These are phyloP conservation scores for Dictyophora rubrovolvata DNA, from an alignment of 768 basidiomycete genomes.

Conservation along the genomic window DNA sequence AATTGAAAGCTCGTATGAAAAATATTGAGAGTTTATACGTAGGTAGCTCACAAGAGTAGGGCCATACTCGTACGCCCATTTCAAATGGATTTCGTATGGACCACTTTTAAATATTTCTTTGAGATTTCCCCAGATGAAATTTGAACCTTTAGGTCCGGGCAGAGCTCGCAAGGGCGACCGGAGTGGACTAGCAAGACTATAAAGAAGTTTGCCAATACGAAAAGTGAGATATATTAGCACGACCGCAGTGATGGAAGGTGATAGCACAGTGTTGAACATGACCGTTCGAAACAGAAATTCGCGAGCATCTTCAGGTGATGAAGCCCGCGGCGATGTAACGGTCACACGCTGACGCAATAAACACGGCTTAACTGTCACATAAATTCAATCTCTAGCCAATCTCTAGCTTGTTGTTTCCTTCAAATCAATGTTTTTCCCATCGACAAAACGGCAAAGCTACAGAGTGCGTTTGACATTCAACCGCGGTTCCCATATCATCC, in stretches of 20 bases:
- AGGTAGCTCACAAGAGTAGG: constrained; percentile 22
- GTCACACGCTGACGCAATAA: too few relatives aligned
- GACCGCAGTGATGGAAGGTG: too few relatives aligned
- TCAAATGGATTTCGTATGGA: constrained; percentile 25
- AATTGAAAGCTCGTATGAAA: background rate
- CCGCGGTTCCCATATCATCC: constrained; percentile 9
- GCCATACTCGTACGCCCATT: constrained; percentile 43
- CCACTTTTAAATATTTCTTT: constrained; percentile 33
- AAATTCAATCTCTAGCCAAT: too few relatives aligned
- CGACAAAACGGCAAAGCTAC: too few relatives aligned
- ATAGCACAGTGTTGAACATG: too few relatives aligned
- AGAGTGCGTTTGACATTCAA: background rate
- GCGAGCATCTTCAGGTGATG: too few relatives aligned
- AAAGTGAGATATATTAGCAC: background rate
- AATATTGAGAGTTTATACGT: background rate
- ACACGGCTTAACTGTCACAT: too few relatives aligned
- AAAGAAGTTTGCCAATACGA: constrained; percentile 17
- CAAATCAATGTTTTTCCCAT: too few relatives aligned
- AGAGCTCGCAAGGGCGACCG: constrained; percentile 37
- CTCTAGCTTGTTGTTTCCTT: too few relatives aligned
- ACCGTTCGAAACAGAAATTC: too few relatives aligned
- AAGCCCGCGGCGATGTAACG: too few relatives aligned
- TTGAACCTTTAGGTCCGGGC: constrained; percentile 40
- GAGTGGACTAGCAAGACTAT: constrained; percentile 22
- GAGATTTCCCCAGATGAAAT: constrained; percentile 40